Base-by-base conservation (phyloP, 768 basidiomycete genomes). In the Ramaria rubella region DNA sequence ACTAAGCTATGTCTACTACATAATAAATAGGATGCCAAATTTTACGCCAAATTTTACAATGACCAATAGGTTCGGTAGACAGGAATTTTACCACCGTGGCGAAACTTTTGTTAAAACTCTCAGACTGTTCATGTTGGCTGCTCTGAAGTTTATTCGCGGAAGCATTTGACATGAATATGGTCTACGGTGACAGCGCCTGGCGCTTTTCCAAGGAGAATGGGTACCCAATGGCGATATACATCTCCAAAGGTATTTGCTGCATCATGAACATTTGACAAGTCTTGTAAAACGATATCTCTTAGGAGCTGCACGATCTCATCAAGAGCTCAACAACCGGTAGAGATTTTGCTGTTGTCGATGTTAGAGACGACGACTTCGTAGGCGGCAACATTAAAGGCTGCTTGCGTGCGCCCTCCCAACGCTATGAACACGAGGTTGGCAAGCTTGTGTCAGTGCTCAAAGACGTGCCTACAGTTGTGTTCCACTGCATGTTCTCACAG, bases 401-500 rank as follows among this genome's bases (percentile, higher is more conserved):
- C 40, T 64, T 79, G 57, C 81, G 87, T 64, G 65, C 75, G 31
- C 90, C 90, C 1, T 87, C 87, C 7, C 59, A 66, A 27, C 75
- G 74, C 49, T 90, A 91, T 68, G 66, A 78, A 33, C 70, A 67
- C 50, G 75, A 70, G 21, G 81, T 90, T 29, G 76, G 85, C 63
- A 67, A 72, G 1, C 75, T 92, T 24, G 75, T 90, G 29, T 70
- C 73, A 63, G 70, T 81, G 52, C 81, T 81, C 11, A 85, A 85
- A 66, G 75, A 79, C 34, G 72, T 89, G 4, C 79, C 81, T 15
- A 67, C 76, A 17, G 71, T 92, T 17, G 73, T 93, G 48, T 93
- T 93, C 65, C 90, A 92, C 64, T 92, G 90, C 64, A 77, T 79
- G 2, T 71, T 86, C 50, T 90, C 87, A 7, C 90, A 92, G 70